Conservation (phyloP, 176 grass and related monocot genomes). For the Oryza glumipatula region DNA sequence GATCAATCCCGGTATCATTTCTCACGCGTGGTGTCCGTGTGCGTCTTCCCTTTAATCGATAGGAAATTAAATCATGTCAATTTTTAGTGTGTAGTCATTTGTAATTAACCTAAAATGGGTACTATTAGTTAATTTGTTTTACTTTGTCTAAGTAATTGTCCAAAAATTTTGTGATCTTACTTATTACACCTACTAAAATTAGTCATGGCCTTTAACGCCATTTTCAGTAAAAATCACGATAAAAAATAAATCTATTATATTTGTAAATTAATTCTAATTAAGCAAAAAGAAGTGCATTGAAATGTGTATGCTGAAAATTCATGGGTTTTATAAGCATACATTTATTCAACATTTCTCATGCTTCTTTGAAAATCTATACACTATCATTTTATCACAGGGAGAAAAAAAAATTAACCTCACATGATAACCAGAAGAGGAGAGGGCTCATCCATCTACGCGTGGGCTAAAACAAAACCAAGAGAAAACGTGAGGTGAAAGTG, state of each 20-base stretch:
- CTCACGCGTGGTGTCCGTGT: neutral
- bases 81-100: neutral
- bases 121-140: neutral
- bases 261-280: neutral
- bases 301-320: neutral
- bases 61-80: too few species aligned
- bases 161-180: neutral
- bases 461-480: neutral
- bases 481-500: neutral
- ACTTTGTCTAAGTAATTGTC: neutral
- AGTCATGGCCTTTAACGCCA: too few species aligned
- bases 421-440: too few species aligned
- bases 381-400: neutral
- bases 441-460: neutral
- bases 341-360: neutral
- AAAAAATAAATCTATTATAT: neutral
- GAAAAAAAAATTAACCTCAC: neutral
- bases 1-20: neutral
- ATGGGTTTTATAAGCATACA: neutral
- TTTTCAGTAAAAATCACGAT: too few species aligned
- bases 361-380: neutral
- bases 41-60: too few species aligned
- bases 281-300: neutral
- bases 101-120: neutral
- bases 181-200: neutral